Percentiles rank a stretch among this genome's conserved stretches.
Conservation (phyloP, 495 filamentous ascomycete species). For the Penicillium coprophilum region DNA sequence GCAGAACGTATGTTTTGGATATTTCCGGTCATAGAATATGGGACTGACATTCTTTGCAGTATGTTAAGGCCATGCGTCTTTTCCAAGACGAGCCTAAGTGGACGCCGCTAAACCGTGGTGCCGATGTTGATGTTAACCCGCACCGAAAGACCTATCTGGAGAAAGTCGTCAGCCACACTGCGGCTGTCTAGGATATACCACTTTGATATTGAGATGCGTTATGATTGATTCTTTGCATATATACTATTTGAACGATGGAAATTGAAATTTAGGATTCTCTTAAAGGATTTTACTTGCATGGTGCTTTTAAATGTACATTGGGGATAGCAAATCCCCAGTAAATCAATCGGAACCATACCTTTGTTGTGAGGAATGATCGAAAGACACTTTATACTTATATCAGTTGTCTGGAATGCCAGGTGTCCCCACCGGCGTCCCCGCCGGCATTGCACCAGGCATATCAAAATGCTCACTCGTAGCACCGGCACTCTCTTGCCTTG, state of each 20-base stretch:
- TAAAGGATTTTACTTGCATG: not conserved
- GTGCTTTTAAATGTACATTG: not conserved
- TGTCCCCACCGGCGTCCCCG: conserved; percentile 13
- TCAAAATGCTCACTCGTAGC: conserved; percentile 35
- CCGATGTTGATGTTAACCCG: conserved; percentile 73
- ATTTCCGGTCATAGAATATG: not conserved
- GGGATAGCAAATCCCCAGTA: not conserved
- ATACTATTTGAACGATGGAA: conserved; percentile 4
- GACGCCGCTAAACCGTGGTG: conserved; percentile 85
- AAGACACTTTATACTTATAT: not conserved
- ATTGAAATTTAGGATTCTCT: not conserved
- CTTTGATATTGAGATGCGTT: conserved; percentile 17
- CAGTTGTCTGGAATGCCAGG: conserved; percentile 3
- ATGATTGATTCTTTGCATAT: conserved; percentile 21
- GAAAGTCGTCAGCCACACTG: conserved; percentile 25
- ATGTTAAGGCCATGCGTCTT: conserved; percentile 91
- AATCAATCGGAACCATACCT: not conserved
- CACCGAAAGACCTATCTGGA: conserved; percentile 75
- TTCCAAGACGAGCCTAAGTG: conserved; percentile 99
- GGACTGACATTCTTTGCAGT: conserved; percentile 53
- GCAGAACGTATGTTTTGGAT: conserved; percentile 67
- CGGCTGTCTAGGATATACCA: conserved; percentile 26
- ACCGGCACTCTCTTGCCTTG: conserved; percentile 34
- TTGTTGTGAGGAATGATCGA: not conserved
- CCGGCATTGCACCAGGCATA: conserved; percentile 38